Evolutionary conservation across 441 rosid species (phyloP).

Genomic region (Daphne laureola): DNA sequence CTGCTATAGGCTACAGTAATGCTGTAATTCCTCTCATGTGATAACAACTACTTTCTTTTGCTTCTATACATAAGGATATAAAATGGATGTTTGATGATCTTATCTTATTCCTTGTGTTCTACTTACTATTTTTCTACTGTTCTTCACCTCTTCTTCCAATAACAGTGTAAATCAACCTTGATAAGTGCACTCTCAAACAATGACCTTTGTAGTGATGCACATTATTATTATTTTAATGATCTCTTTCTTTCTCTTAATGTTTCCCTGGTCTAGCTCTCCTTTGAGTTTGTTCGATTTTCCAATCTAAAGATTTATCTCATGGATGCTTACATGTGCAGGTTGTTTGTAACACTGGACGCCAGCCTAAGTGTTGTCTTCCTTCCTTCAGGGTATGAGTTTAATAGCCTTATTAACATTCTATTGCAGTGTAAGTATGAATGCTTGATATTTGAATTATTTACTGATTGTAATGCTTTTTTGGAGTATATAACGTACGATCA

Average conservation of each 20-base stretch:
- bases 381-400: constrained; percentile 51
- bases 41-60: constrained; percentile 9
- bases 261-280: constrained; percentile 10
- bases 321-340: constrained; percentile 26
- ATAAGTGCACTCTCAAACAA: constrained; percentile 60
- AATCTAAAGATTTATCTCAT: constrained; percentile 5
- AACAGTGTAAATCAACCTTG: constrained; percentile 85
- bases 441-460: no score
- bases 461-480: no score
- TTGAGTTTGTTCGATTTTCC: constrained; percentile 10
- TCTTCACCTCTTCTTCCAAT: constrained; percentile 9
- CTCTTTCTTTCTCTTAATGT: neutral
- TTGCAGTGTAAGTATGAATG: constrained; percentile 5
- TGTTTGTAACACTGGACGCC: constrained; percentile 70
- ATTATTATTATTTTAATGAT: constrained; percentile 5
- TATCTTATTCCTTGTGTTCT: neutral
- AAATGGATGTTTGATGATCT: neutral
- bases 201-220: constrained; percentile 71
- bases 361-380: constrained; percentile 53
- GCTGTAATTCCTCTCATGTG: constrained; percentile 53
- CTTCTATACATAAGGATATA: constrained; percentile 3
- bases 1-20: constrained; percentile 94
- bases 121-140: neutral
- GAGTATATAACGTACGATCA: no score
- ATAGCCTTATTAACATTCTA: neutral